A percentile compares a stretch with the other conserved stretches of the same genome.
Evolutionary conservation across 495 filamentous ascomycete genomes (phyloP).

Genomic region (Annulohypoxylon moriforme): DNA sequence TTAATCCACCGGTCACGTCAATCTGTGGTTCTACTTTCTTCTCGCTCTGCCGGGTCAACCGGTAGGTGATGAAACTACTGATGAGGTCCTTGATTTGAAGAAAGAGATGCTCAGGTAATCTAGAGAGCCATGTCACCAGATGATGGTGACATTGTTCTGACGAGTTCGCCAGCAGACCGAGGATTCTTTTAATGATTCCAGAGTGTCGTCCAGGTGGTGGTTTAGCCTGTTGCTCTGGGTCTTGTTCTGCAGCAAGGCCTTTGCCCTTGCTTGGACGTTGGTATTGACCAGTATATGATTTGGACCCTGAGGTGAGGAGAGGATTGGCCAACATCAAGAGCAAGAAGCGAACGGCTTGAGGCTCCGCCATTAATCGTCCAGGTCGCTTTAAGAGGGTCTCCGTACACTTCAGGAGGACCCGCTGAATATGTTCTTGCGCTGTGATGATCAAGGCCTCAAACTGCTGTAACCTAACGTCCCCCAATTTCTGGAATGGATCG

Average conservation of each 20-base stretch:
- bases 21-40: conserved; percentile 68
- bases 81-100: conserved; percentile 79
- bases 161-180: conserved; percentile 82
- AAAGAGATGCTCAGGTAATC: conserved; percentile 75
- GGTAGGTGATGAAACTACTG: conserved; percentile 83
- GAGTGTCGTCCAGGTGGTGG: conserved; percentile 65
- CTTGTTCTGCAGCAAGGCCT: conserved; percentile 35
- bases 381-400: conserved; percentile 90
- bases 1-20: conserved; percentile 71
- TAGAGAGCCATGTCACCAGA: conserved; percentile 86
- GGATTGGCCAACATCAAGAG: conserved; percentile 90
- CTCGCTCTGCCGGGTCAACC: conserved; percentile 77
- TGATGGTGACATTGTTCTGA: conserved; percentile 82
- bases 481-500: conserved; percentile 54
- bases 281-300: conserved; percentile 49
- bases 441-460: conserved; percentile 72
- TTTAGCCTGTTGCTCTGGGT: conserved; percentile 38
- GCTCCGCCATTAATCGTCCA: conserved; percentile 72
- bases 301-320: conserved; percentile 65
- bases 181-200: conserved; percentile 86
- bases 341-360: conserved; percentile 81
- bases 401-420: conserved; percentile 80
- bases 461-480: conserved; percentile 53
- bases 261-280: conserved; percentile 46
- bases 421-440: conserved; percentile 73